phyloP scores from a whole-genome alignment of 129 eudicot species.

The Daucus carota region DNA sequence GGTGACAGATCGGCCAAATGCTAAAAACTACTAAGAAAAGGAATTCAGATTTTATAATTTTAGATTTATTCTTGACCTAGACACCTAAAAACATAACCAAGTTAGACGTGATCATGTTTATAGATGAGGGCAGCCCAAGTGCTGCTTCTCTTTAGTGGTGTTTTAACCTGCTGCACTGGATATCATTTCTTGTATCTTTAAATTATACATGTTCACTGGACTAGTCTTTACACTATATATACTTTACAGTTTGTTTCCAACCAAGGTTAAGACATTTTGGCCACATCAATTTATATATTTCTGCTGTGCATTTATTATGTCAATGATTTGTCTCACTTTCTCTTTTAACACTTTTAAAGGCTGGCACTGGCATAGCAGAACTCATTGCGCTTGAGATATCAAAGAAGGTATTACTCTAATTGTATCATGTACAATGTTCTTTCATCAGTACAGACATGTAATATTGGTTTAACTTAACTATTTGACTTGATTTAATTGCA shows the following conservation, averaged over 20 bases:
- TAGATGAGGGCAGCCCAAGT: background rate
- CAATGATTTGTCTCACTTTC: background rate
- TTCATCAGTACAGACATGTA: background rate
- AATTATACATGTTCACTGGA: background rate
- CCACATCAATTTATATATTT: background rate
- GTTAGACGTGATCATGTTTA: background rate
- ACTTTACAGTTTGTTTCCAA: background rate
- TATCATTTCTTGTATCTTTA: background rate
- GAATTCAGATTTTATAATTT: background rate
- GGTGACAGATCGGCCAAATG: no score
- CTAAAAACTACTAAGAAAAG: background rate
- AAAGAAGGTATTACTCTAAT: slow-evolving; percentile 41
- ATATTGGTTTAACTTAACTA: background rate
- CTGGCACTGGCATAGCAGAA: slow-evolving; percentile 99
- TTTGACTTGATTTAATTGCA: slow-evolving; percentile 14
- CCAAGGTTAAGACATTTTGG: background rate
- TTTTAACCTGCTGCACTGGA: background rate
- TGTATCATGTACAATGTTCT: background rate
- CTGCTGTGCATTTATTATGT: background rate
- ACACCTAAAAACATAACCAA: background rate
- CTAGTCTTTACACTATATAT: background rate
- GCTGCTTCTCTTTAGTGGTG: background rate
- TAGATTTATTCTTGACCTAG: background rate
- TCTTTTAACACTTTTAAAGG: slow-evolving; percentile 41
- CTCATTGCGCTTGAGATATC: slow-evolving; percentile 91